Conservation (phyloP, 805 yeast genomes). For the Saccharomyces mikatae region DNA sequence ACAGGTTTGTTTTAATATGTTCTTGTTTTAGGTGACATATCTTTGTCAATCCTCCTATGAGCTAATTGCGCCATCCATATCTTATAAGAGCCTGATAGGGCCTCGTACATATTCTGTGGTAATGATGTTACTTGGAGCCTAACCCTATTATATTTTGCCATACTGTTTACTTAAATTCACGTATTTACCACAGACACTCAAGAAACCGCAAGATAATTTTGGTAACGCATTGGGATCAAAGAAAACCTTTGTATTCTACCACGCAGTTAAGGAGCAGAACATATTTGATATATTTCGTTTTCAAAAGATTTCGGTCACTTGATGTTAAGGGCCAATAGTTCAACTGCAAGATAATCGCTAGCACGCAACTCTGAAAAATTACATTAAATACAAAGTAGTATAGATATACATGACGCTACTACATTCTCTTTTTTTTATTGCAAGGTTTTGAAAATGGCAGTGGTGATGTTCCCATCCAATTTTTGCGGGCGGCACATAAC, state of each 20-base stretch:
- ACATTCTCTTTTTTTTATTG: too few relatives aligned
- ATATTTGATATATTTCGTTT: slow-evolving; percentile 32
- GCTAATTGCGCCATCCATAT: slow-evolving; percentile 18
- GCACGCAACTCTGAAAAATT: slow-evolving; percentile 12
- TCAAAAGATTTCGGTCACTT: slow-evolving; percentile 28
- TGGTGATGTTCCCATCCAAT: too few relatives aligned
- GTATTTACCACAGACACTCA: slow-evolving; percentile 45
- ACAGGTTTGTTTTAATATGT: slow-evolving; percentile 47
- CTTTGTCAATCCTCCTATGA: slow-evolving; percentile 26
- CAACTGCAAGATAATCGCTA: slow-evolving; percentile 24
- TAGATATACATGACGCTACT: not conserved
- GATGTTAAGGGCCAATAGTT: slow-evolving; percentile 35
- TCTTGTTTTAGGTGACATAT: slow-evolving; percentile 34
- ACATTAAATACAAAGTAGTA: not conserved
- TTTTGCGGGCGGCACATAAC: slow-evolving; percentile 21
- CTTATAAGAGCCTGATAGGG: slow-evolving; percentile 5
- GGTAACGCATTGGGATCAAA: slow-evolving; percentile 39
- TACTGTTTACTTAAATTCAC: slow-evolving; percentile 45
- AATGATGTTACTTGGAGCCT: slow-evolving; percentile 46
- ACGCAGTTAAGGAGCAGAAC: slow-evolving; percentile 20
- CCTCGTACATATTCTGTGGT: slow-evolving; percentile 31
- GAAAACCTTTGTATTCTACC: slow-evolving; percentile 25
- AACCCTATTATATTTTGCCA: slow-evolving; percentile 45
- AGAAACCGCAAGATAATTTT: slow-evolving; percentile 66
- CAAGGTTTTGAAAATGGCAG: too few relatives aligned